These are phyloP conservation scores for Globisporangium carolinianum DNA, from an alignment of 352 stramenopile genomes.

Conservation along the genomic window DNA sequence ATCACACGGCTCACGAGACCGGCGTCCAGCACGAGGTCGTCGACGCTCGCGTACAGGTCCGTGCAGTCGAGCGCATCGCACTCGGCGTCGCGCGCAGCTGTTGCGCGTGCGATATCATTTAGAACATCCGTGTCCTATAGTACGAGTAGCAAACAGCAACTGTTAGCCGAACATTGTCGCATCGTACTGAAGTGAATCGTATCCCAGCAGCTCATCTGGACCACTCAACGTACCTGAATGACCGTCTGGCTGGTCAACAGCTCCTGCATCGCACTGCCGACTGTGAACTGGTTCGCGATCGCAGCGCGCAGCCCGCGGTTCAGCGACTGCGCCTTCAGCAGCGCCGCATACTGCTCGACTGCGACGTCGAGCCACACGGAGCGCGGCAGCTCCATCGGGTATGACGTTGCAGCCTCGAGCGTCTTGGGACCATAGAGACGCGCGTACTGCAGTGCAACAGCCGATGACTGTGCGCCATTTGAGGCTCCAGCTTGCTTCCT, in stretches of 20 bases:
- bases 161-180: background rate
- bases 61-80: background rate
- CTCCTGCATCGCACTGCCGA: conserved; percentile 23
- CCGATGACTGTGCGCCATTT: background rate
- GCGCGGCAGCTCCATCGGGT: background rate
- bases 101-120: background rate
- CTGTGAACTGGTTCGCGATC: conserved; percentile 30
- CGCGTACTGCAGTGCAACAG: conserved; percentile 1
- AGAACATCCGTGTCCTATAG: too few species aligned
- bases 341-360: conserved; percentile 32
- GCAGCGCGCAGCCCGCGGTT: conserved; percentile 36
- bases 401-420: too few species aligned
- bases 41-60: conserved; percentile 1
- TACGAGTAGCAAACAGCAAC: background rate
- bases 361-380: conserved; percentile 37
- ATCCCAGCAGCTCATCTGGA: too few species aligned
- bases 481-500: background rate
- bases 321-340: conserved; percentile 27
- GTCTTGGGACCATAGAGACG: too few species aligned
- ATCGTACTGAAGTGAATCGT: too few species aligned
- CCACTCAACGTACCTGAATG: background rate
- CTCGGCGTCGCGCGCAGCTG: background rate
- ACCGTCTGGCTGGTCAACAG: background rate
- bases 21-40: background rate
- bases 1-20: background rate